phyloP scores from a whole-genome alignment of 2,329 filamentous ascomycete genomes.

The Didymella exigua region DNA sequence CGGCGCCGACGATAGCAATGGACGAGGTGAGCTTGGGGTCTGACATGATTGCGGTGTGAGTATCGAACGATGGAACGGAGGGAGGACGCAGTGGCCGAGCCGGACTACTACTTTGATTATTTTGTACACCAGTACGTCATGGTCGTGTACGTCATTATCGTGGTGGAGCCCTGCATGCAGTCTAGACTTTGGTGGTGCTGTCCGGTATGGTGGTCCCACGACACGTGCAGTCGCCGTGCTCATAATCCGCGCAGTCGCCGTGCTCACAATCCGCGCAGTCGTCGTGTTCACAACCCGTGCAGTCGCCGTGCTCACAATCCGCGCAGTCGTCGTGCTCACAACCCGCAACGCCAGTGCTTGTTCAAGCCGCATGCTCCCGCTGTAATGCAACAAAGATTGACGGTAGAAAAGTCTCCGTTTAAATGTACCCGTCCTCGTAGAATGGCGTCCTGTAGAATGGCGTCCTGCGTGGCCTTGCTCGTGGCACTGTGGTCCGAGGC shows the following conservation, averaged over 20 bases:
- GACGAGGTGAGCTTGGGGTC: slow-evolving; percentile 26
- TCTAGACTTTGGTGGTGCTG: not conserved
- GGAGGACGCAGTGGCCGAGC: too few relatives aligned
- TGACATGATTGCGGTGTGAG: slow-evolving; percentile 12
- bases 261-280: not conserved
- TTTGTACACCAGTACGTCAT: slow-evolving; percentile 13
- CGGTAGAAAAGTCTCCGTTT: not conserved
- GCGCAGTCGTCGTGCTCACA: not conserved
- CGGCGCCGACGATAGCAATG: slow-evolving; percentile 31
- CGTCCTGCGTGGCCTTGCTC: not conserved
- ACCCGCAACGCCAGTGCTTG: not conserved
- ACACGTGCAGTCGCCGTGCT: not conserved
- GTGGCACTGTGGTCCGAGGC: not conserved
- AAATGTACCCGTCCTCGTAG: not conserved
- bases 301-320: not conserved
- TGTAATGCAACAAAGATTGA: not conserved
- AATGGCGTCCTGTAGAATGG: not conserved
- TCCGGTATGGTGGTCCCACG: not conserved
- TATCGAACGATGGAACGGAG: not conserved
- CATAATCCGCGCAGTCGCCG: not conserved
- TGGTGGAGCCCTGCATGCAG: slow-evolving; percentile 9
- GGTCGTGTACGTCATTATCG: slow-evolving; percentile 12
- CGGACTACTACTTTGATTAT: not conserved
- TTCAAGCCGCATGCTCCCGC: not conserved
- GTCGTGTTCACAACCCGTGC: not conserved